A percentile compares a stretch with the other conserved stretches of the same genome.
phyloP scores from a whole-genome alignment of 208 protist genomes.

The Lotmaria passim region DNA sequence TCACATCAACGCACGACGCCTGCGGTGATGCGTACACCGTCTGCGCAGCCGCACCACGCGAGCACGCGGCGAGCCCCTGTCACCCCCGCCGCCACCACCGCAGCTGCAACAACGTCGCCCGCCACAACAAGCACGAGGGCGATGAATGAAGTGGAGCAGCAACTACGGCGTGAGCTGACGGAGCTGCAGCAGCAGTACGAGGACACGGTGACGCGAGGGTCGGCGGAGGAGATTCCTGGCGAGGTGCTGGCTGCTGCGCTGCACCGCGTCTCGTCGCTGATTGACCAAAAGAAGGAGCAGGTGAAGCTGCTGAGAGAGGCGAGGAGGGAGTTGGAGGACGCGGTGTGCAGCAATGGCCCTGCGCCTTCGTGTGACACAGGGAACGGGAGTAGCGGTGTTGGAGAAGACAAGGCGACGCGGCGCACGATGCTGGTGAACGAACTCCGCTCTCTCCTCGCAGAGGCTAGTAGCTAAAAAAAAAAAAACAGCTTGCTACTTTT shows the following conservation, averaged over 20 bases:
- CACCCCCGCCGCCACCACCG: background rate
- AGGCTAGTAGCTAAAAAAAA: slow-evolving; percentile 30
- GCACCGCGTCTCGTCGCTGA: slow-evolving; percentile 56
- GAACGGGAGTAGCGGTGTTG: background rate
- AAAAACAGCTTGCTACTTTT: slow-evolving; percentile 2
- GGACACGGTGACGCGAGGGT: slow-evolving; percentile 57
- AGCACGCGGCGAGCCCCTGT: slow-evolving; percentile 2
- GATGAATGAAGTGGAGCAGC: slow-evolving; percentile 56
- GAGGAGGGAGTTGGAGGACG: slow-evolving; percentile 46
- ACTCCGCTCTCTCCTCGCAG: slow-evolving; percentile 64
- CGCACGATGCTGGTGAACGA: slow-evolving; percentile 83
- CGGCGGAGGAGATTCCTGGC: slow-evolving; percentile 54
- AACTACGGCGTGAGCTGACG: slow-evolving; percentile 72
- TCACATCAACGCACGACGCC: background rate
- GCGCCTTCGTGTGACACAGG: background rate
- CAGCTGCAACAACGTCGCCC: background rate
- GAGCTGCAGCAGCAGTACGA: slow-evolving; percentile 79
- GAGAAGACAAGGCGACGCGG: slow-evolving; percentile 58
- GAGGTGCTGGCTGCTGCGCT: slow-evolving; percentile 64
- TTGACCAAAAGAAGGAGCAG: slow-evolving; percentile 86
- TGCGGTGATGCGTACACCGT: background rate
- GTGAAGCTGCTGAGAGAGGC: slow-evolving; percentile 72
- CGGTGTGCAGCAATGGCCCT: background rate
- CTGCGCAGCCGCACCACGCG: background rate
- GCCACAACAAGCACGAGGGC: slow-evolving; percentile 3